Evolutionary conservation across 2,329 filamentous ascomycete species (phyloP), one percentile per base, ranked within the genome.

Genomic region (Apiospora aurea): DNA sequence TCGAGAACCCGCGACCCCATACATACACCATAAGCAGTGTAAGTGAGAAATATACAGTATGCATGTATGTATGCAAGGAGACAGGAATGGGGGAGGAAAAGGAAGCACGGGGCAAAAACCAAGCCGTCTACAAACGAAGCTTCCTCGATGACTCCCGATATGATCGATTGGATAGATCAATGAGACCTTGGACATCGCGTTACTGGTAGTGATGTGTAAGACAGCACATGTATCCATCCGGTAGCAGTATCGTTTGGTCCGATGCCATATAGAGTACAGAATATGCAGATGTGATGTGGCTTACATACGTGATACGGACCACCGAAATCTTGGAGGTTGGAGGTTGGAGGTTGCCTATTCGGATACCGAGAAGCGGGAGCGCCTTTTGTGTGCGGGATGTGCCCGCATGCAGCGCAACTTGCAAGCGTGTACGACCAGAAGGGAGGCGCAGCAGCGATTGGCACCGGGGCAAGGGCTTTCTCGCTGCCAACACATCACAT

Each of bases 291-390:
- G 26, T 38, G 26, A 34, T 38, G 53, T 61, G 10, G 16, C 57
- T n/a, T 41, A 16, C 29, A 21, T 61, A 21, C 57, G 29, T 41
- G 29, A 64, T 64, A 41, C 34, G 21, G 57, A 64, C 57, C n/a
- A 64, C 57, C 57, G 57, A 34, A 64, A 41, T 64, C 57, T 64
- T 38, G 57, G 57, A 38, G 34, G 26, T 29, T 29, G 26, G 34
- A 38, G 57, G 29, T 21, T 38, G 21, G n/a, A n/a, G n/a, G n/a
- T n/a, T n/a, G 8, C 29, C 57, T 41, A n/a, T 41, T n/a, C 34
- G 34, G 57, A 64, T 64, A 41, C 57, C 57, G 57, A 64, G 57
- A 64, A n/a, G 57, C 57, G 57, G 57, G 34, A 64, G 57, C 57
- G 8, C 57, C 29, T 57, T 57, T 57, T 14, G 51, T 53, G 53